phyloP scores from a whole-genome alignment of 2,329 filamentous ascomycete genomes.

The Chaetomium strumarium region DNA sequence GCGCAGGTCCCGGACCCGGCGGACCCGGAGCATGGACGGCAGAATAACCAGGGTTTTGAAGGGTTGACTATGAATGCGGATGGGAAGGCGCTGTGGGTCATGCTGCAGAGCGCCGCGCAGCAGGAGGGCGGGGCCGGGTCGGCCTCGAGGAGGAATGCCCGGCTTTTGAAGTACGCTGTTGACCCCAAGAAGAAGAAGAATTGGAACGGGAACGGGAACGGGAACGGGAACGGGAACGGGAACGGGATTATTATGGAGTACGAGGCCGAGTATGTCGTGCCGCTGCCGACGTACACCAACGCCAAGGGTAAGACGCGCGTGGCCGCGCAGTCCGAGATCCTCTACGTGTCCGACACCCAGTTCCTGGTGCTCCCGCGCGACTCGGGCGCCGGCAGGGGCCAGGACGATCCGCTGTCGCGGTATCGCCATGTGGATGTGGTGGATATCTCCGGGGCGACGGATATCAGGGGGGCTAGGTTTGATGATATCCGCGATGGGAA shows the following conservation, averaged over 20 bases:
- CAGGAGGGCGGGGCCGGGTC: conserved; percentile 35
- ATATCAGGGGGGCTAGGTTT: conserved; percentile 46
- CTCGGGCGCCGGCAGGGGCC: conserved; percentile 52
- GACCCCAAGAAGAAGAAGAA: conserved; percentile 34
- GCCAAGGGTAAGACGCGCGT: conserved; percentile 45
- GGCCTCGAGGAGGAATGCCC: conserved; percentile 47
- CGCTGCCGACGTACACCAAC: conserved; percentile 54
- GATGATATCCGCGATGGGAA: conserved; percentile 29
- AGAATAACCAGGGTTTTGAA: conserved; percentile 73
- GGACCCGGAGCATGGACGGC: conserved; percentile 55
- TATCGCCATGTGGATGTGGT: conserved; percentile 68
- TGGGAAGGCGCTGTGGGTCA: conserved; percentile 56
- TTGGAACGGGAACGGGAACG: conserved; percentile 18
- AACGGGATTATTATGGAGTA: too few species aligned
- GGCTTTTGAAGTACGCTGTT: conserved; percentile 62
- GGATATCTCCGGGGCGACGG: conserved; percentile 55
- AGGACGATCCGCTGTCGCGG: conserved; percentile 44
- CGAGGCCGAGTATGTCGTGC: conserved; percentile 59
- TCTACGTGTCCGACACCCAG: conserved; percentile 55
- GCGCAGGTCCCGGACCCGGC: conserved; percentile 44
- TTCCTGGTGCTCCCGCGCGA: conserved; percentile 65
- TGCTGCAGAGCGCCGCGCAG: conserved; percentile 60
- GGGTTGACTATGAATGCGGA: conserved; percentile 58
- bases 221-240: too few species aligned
- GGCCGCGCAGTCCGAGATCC: conserved; percentile 64